Base-by-base conservation (phyloP, 805 yeast species). In the Kodamaea kakaduensis region DNA sequence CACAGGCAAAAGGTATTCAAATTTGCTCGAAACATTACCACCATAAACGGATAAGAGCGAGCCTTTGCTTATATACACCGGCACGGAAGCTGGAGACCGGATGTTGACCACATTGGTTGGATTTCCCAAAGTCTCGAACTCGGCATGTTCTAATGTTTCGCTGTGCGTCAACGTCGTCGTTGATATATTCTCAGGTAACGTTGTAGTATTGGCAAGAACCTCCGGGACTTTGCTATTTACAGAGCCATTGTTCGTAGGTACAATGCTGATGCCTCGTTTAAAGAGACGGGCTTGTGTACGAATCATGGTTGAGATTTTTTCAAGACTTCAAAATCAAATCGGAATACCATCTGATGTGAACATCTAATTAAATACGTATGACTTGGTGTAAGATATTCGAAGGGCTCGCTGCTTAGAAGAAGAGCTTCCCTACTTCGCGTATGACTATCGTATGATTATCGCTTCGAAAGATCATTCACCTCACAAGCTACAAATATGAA, bases 11-110 rank as follows among this genome's bases (percentile, higher is more conserved):
- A 57, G 38, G 6, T 62, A 24, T 35, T 61, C 63, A 25, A 67
- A 42, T 3, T 50, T 50, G 24, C 59, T 56, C 28, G 46, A 36
- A 14, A 41, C 36, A 6, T 50, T 43, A 7, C 45, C 50, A 0
- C 69, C 68, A 41, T 66, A 73, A 1, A 78, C 52, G 3, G 79
- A 61, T 32, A 79, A 53, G 19, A 80, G 49, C 0, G 81, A 64
- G 3, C 77, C 73, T 25, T 66, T 60, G 25, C 69, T 62, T 9
- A 77, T 54, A 41, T 63, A 60, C 2, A 77, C 54, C 0, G 84
- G 83, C 1, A 75, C 57, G 0, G 84, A 77, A 1, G 85, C 78
- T 1, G 81, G 78, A n/a, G 74, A 50, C 1, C 66, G 57, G n/a
- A 77, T 51, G 5, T 73, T 61, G 15, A 77, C 53, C 0, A 76